Percentiles rank a stretch among this genome's conserved stretches.
These are phyloP conservation scores for Penicillium simplicissimum DNA, from an alignment of 495 filamentous ascomycete species.

Conservation along the genomic window DNA sequence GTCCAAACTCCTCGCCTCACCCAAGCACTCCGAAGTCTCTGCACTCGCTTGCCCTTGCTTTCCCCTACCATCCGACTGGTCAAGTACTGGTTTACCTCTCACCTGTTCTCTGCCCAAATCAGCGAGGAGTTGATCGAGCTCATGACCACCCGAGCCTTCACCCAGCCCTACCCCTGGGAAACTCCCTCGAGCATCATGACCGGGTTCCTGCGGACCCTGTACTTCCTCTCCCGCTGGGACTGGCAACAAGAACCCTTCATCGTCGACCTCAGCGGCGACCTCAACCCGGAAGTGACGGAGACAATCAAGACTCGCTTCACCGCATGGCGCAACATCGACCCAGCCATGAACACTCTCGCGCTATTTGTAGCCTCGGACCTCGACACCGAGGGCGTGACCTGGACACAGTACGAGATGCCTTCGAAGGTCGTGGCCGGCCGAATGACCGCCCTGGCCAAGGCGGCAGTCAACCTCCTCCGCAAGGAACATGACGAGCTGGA, in stretches of 20 bases:
- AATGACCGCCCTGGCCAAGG: constrained; percentile 77
- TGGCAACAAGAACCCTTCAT: constrained; percentile 83
- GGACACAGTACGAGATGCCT: constrained; percentile 69
- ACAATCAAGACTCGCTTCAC: constrained; percentile 69
- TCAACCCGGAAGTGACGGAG: constrained; percentile 54
- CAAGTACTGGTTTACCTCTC: constrained; percentile 86
- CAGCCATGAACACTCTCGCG: constrained; percentile 77
- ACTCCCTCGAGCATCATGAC: constrained; percentile 75
- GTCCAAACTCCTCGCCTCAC: constrained; percentile 74
- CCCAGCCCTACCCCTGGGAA: constrained; percentile 81
- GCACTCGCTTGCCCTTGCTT: constrained; percentile 76
- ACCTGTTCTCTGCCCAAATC: constrained; percentile 76
- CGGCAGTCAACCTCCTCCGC: constrained; percentile 62
- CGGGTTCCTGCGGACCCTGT: constrained; percentile 77
- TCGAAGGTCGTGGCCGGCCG: constrained; percentile 81
- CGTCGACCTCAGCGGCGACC: constrained; percentile 63
- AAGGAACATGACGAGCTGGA: constrained; percentile 59
- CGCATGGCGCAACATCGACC: constrained; percentile 79
- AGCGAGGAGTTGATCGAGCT: constrained; percentile 82
- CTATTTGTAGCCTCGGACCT: constrained; percentile 81
- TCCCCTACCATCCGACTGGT: constrained; percentile 84
- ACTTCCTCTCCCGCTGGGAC: constrained; percentile 82
- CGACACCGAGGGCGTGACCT: constrained; percentile 74
- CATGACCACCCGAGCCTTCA: constrained; percentile 69
- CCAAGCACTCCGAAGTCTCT: constrained; percentile 73